Base-by-base conservation (phyloP, 805 yeast genomes). In the Kuraishia piskuri region DNA sequence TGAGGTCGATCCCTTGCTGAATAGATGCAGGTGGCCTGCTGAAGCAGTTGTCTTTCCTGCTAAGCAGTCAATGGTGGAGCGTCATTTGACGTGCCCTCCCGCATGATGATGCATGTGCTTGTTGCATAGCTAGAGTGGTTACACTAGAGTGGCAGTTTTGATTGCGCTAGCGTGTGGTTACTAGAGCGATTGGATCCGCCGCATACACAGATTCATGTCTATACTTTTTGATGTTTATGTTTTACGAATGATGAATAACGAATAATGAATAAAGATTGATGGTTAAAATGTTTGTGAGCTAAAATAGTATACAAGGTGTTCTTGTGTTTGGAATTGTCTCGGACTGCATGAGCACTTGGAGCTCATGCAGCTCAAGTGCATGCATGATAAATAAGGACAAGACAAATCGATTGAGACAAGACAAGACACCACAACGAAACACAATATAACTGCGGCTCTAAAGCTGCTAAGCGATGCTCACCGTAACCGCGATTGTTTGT, bases 1-100 rank as follows among this genome's bases (percentile, higher is more conserved):
- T 84, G 66, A 75, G 67, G 63, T 77, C 88, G n/a, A 61, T 74
- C 50, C 85, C 86, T 14, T 22, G 50, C 9, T 50, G n/a, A 21
- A 20, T 22, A 21, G 23, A 5, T 9, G 6, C 9, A 12, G 23
- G 47, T 19, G 12, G 46, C 12, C 8, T 8, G 46, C 19, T 40
- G 37, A 31, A 10, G 12, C n/a, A n/a, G n/a, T n/a, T n/a, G n/a
- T 25, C 31, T 25, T 25, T 25, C 7, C 10, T 10, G 31, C 31
- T 10, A 25, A 7, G 31, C 31, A 25, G 7, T n/a, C n/a, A n/a
- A n/a, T n/a, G n/a, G 10, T 25, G 31, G 10, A 7, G 31, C 31
- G 31, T 25, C 9, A 12, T 31, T 31, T 14, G n/a, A 7, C 40
- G n/a, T 31, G 4, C 4, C 17, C 8, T 31, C 40, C 17, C 17